Evolutionary conservation across 176 grass and related monocot species (phyloP), one percentile per base, ranked within the genome.

Genomic region (Poa annua): DNA sequence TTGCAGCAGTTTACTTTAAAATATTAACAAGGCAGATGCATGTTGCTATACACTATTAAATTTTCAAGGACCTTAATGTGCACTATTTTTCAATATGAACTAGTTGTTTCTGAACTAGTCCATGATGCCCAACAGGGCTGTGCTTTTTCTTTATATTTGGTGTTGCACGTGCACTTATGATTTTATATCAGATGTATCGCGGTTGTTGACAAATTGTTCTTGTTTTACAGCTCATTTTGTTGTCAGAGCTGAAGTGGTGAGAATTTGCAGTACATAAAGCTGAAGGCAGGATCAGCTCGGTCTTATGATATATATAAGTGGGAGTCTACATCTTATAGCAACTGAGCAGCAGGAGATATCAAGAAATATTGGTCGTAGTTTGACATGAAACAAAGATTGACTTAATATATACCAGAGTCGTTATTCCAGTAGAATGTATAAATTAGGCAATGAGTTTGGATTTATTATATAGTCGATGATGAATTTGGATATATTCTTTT

Each of bases 141-240:
- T 48, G 14, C 36, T 85, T 83, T 80, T 86, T n/a, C 20, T 76
- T n/a, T n/a, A n/a, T n/a, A n/a, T n/a, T 71, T 59, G 19, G 25
- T 45, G 26, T 66, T 55, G 66, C 16, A 54, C 52, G 63, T 49
- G 6, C 11, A 44, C 34, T 84, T 90, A 26, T 36, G 39, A 38
- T 25, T 90, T 25, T 41, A 34, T 61, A 66, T 86, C 67, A 63
- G 60, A 53, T 29, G 45, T 65, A 76, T 60, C 33, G 36, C 65
- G 68, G 5, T 77, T 21, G 66, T 20, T 80, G 86, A 66, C 49
- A 52, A 33, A 44, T 66, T 17, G 15, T 24, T 88, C 10, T 55
- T 59, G 35, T 66, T 83, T 88, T 95, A 81, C 90, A 98, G 96
- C 96, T 98, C 80, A 93, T 98, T 86, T 90, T 90, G 65, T 82